Evolutionary conservation across 2,329 filamentous ascomycete species (phyloP).

Genomic region (Blumeriella jaapii): DNA sequence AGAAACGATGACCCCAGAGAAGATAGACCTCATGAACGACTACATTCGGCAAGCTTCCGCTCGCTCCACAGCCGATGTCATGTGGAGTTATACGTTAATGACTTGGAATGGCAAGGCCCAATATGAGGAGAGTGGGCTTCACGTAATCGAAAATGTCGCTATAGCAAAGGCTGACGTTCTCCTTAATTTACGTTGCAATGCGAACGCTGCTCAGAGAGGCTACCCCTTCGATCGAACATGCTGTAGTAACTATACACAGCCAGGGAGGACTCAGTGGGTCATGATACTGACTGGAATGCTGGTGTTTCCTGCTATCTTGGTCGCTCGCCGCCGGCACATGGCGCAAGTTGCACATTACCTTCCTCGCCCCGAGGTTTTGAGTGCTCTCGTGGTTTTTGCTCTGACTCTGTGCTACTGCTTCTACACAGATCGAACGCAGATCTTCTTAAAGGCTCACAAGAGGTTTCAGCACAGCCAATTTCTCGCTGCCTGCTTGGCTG

Average conservation of each 20-base stretch:
- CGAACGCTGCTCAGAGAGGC: constrained; percentile 29
- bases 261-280: constrained; percentile 29
- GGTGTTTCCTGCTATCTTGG: constrained; percentile 22
- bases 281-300: constrained; percentile 26
- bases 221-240: constrained; percentile 40
- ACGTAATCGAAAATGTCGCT: constrained; percentile 35
- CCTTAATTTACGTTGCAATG: constrained; percentile 41
- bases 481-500: constrained; percentile 19
- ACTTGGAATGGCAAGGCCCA: constrained; percentile 27
- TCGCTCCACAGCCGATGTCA: constrained; percentile 32
- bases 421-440: constrained; percentile 40
- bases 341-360: constrained; percentile 12
- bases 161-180: constrained; percentile 39
- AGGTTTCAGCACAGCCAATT: constrained; percentile 31
- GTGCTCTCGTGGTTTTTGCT: constrained; percentile 15
- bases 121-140: constrained; percentile 38
- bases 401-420: constrained; percentile 34
- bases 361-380: constrained; percentile 13
- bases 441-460: constrained; percentile 41
- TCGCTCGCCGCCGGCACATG: constrained; percentile 12
- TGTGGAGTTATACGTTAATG: constrained; percentile 42
- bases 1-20: constrained; percentile 35
- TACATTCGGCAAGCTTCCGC: constrained; percentile 34
- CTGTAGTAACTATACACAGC: constrained; percentile 35
- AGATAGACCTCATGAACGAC: constrained; percentile 41